Base-by-base conservation (phyloP, 176 grass and related monocot species). In the Hordeum vulgare region DNA sequence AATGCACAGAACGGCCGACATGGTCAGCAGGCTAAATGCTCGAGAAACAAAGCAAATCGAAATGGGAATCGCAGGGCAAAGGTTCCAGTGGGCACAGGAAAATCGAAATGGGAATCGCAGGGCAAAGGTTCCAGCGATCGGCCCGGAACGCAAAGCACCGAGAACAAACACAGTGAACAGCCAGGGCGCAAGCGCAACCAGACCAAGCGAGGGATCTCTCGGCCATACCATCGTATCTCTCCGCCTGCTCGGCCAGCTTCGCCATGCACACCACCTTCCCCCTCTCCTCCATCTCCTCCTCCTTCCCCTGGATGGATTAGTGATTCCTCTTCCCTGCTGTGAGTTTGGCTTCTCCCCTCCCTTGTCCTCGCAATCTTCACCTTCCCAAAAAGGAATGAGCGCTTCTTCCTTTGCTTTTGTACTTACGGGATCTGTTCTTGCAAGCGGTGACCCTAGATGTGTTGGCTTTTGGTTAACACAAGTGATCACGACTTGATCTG, bases 241-340 rank as follows among this genome's bases (percentile, higher is more conserved):
- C 87, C 20, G 84, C 87, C 81, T 91, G 84, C 73, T 91, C 81
- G 31, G 92, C 89, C 64, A 94, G 74, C 87, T 89, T 91, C 29
- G 92, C 86, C 49, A 89, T 77, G 71, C 45, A 76, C 28, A 94
- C 86, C 15, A 85, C 69, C 89, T 68, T 89, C 71, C 87, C 86
- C 79, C 89, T 85, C 77, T 87, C 86, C 71, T 87, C 84, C 89
- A 83, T 89, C 79, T 71, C 60, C 29, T 81, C 39, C 74, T 42
- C 23, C 35, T 37, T 40, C 39, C 23, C 31, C 21, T 27, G 33
- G 25, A 36, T 65, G 33, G 25, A 36, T 65, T 71, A 51, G 25
- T 51, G 51, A 71, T 82, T 59, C 54, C 10, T 27, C 79, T 69
- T 6, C 47, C 40, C 28, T 44, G 20, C 31, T 71, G 24, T 42